These are phyloP conservation scores for Citrus inodora DNA, from an alignment of 345 rosid species.

Conservation along the genomic window DNA sequence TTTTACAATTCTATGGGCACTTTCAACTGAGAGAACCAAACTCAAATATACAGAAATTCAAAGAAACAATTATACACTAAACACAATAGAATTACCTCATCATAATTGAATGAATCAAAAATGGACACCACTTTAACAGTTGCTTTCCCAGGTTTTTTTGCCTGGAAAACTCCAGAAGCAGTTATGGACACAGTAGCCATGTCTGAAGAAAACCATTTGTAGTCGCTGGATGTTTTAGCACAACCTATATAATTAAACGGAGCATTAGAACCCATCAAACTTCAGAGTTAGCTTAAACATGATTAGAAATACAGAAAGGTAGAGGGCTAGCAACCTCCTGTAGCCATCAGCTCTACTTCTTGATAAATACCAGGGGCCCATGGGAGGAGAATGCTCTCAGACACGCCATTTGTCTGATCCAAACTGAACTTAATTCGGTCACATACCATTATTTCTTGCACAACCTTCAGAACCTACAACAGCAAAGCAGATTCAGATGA, in stretches of 20 bases:
- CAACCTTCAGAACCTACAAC: constrained; percentile 63
- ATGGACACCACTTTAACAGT: constrained; percentile 69
- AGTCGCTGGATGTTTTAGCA: constrained; percentile 71
- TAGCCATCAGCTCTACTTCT: constrained; percentile 73
- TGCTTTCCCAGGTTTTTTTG: constrained; percentile 86
- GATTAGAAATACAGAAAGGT: neutral
- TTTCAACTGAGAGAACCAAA: neutral
- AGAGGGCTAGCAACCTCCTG: constrained; percentile 59
- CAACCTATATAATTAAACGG: constrained; percentile 53
- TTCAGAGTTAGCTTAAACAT: constrained; percentile 4
- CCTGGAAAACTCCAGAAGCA: constrained; percentile 75
- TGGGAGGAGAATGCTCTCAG: constrained; percentile 59
- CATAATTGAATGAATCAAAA: constrained; percentile 77
- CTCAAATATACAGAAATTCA: neutral
- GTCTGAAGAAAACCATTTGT: constrained; percentile 91
- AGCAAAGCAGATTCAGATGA: constrained; percentile 20
- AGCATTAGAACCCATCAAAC: constrained; percentile 14
- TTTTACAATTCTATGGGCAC: neutral
- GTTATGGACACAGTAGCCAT: constrained; percentile 55
- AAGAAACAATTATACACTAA: neutral
- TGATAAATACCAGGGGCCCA: constrained; percentile 83
- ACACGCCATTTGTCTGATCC: constrained; percentile 35
- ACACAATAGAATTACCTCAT: constrained; percentile 55
- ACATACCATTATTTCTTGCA: constrained; percentile 78
- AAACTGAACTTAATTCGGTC: constrained; percentile 57